Conservation (phyloP, 2,329 filamentous ascomycete species). For the Aspergillus puulaauensis region DNA sequence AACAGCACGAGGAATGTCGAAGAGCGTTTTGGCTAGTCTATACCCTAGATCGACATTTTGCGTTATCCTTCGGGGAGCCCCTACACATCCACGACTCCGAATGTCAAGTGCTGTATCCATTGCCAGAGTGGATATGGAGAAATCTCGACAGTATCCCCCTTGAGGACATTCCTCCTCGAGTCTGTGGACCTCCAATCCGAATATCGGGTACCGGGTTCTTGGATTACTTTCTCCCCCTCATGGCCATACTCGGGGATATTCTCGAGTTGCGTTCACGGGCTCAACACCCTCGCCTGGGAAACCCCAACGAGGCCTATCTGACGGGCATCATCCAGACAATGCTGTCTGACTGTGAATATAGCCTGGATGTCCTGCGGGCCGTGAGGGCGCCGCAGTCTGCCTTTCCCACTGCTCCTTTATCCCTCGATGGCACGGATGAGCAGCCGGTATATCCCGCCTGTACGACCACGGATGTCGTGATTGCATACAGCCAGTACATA, state of each 20-base stretch:
- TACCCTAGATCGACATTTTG: conserved; percentile 49
- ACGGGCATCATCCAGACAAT: conserved; percentile 37
- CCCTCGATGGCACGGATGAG: neutral
- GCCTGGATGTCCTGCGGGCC: neutral
- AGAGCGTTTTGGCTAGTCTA: conserved; percentile 52
- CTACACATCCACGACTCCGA: conserved; percentile 49
- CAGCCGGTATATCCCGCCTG: too few species aligned
- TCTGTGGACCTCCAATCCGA: conserved; percentile 37
- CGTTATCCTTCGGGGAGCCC: conserved; percentile 48
- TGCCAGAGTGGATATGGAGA: conserved; percentile 45
- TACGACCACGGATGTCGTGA: conserved; percentile 31
- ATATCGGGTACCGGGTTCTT: conserved; percentile 48
- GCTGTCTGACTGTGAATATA: conserved; percentile 38
- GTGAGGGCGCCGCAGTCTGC: neutral
- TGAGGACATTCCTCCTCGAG: conserved; percentile 32
- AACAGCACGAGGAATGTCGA: conserved; percentile 42
- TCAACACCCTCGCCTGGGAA: conserved; percentile 45
- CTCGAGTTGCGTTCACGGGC: conserved; percentile 49
- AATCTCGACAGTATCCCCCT: conserved; percentile 35
- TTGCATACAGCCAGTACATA: conserved; percentile 51
- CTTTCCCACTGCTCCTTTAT: neutral
- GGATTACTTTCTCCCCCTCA: conserved; percentile 52
- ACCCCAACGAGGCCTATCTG: conserved; percentile 35
- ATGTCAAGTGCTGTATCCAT: conserved; percentile 36
- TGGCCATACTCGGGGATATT: conserved; percentile 51